Evolutionary conservation across 768 basidiomycete species (phyloP).

Genomic region (Lyophyllum decastes): DNA sequence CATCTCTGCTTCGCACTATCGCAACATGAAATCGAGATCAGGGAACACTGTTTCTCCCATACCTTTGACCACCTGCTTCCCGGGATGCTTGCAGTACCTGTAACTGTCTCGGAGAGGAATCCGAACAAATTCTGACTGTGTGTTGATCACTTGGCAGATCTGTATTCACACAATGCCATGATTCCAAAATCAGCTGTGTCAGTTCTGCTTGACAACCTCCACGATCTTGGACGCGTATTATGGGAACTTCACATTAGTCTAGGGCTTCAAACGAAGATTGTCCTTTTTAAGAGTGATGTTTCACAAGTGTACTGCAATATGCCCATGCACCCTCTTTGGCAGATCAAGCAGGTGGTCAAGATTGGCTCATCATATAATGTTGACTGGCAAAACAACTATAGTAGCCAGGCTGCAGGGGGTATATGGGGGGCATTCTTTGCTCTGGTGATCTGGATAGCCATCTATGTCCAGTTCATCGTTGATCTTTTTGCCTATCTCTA

Average conservation of each 20-base stretch:
- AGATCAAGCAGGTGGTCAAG: constrained; percentile 36
- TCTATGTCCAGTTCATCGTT: too few relatives aligned
- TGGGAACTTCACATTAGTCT: neutral
- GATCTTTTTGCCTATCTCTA: constrained; percentile 24
- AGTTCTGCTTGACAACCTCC: constrained; percentile 28
- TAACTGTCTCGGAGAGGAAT: too few relatives aligned
- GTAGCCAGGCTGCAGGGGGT: constrained; percentile 11
- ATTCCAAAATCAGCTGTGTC: constrained; percentile 39
- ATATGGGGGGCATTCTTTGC: constrained; percentile 32
- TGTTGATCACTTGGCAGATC: too few relatives aligned
- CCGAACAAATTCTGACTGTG: too few relatives aligned
- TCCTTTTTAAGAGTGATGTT: constrained; percentile 38
- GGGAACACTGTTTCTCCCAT: too few relatives aligned
- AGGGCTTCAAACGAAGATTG: constrained; percentile 1
- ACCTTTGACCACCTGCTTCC: too few relatives aligned
- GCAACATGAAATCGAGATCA: too few relatives aligned
- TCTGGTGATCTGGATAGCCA: constrained; percentile 38
- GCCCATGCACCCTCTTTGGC: constrained; percentile 40
- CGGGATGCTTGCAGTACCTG: too few relatives aligned
- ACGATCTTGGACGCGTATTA: constrained; percentile 9
- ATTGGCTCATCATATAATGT: constrained; percentile 24
- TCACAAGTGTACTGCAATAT: constrained; percentile 33
- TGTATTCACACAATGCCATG: too few relatives aligned
- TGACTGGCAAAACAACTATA: constrained; percentile 26
- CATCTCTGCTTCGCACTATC: constrained; percentile 44